Evolutionary conservation across 208 protist genomes (phyloP).

Genomic region (Trypanosoma avium): DNA sequence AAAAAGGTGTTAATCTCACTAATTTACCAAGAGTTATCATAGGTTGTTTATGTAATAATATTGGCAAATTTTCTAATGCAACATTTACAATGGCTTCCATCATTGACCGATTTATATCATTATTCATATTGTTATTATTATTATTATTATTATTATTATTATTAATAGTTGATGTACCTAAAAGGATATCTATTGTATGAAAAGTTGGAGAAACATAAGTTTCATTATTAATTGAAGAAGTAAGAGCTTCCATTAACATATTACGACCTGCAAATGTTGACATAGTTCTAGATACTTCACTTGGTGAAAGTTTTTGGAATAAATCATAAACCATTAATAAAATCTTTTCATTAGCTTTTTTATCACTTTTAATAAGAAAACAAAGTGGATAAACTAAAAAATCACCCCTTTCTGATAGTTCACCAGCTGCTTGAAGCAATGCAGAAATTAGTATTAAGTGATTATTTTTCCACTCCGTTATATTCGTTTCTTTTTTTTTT

Average conservation of each 20-base stretch:
- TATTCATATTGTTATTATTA: neutral
- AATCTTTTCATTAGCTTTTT: slow-evolving; percentile 4
- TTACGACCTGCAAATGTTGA: neutral
- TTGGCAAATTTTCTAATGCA: neutral
- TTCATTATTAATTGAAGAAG: neutral
- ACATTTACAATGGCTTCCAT: slow-evolving; percentile 15
- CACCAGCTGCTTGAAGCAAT: neutral
- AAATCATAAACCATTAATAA: neutral
- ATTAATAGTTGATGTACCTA: neutral
- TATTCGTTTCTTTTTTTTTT: slow-evolving; percentile 7
- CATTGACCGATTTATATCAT: slow-evolving; percentile 6
- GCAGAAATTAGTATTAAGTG: slow-evolving; percentile 7
- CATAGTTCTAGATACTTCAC: neutral
- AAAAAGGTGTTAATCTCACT: slow-evolving; percentile 25
- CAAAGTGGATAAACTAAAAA: slow-evolving; percentile 5
- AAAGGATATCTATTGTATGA: slow-evolving; percentile 21
- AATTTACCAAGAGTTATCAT: slow-evolving; percentile 20
- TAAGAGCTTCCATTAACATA: slow-evolving; percentile 10
- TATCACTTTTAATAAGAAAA: slow-evolving; percentile 19
- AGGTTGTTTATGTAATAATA: neutral
- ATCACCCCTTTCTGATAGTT: neutral
- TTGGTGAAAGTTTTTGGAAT: slow-evolving; percentile 10
- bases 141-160: neutral
- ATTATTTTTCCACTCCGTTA: neutral
- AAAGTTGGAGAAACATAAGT: slow-evolving; percentile 18